Conservation (phyloP, 805 yeast genomes). For the Candida xyloterini region DNA sequence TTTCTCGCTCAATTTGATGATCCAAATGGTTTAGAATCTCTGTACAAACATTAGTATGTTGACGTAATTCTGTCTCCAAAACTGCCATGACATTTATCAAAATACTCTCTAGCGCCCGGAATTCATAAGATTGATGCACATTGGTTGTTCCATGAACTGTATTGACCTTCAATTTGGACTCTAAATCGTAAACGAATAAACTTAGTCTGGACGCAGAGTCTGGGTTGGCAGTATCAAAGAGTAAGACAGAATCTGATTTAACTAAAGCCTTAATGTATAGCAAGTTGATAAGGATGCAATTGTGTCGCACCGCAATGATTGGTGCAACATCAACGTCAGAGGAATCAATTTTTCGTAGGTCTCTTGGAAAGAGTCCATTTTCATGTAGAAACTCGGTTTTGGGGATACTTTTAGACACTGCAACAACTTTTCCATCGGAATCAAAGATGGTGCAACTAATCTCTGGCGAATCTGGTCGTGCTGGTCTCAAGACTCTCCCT, state of each 20-base stretch:
- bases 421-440: constrained; percentile 59
- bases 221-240: constrained; percentile 71
- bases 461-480: constrained; percentile 46
- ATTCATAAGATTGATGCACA: constrained; percentile 63
- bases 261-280: constrained; percentile 87
- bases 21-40: constrained; percentile 67
- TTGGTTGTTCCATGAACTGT: constrained; percentile 27
- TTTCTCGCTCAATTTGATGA: constrained; percentile 72
- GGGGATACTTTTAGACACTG: constrained; percentile 70
- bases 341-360: constrained; percentile 77
- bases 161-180: constrained; percentile 56
- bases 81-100: constrained; percentile 76
- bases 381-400: constrained; percentile 66
- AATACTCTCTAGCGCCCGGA: constrained; percentile 78
- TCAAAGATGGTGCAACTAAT: constrained; percentile 85
- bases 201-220: constrained; percentile 71
- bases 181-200: constrained; percentile 79
- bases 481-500: constrained; percentile 36
- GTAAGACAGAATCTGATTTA: constrained; percentile 72
- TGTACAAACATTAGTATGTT: constrained; percentile 58
- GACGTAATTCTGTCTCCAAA: constrained; percentile 70
- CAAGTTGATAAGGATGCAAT: constrained; percentile 76
- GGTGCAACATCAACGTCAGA: constrained; percentile 82
- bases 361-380: constrained; percentile 80
- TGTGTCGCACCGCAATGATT: constrained; percentile 73